Base-by-base conservation (phyloP, 495 filamentous ascomycete species). In the Letharia lupina region DNA sequence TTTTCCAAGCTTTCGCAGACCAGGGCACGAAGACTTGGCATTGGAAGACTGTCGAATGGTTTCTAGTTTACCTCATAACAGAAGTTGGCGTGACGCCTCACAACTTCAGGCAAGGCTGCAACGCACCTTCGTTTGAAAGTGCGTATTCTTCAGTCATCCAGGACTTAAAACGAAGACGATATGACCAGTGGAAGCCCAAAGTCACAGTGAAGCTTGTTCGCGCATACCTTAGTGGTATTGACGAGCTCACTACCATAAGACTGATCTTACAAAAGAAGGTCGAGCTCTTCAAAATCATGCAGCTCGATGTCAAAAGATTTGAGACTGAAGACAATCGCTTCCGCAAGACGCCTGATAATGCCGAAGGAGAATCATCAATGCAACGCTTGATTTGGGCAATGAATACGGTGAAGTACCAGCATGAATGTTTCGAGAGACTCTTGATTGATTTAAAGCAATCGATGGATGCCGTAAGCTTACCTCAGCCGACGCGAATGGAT, bases 21-120 rank as follows among this genome's bases (percentile, higher is more conserved):
- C 67, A 70, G 57, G 73, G 73, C 20, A 75, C 72, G 9, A 70
- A 58, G 28, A 70, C 63, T 33, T 75, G 73, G 73, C 72, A 74
- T 47, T 56, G 70, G 33, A 68, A 66, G 60, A 74, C 63, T 40
- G 68, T 74, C 4, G 73, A 75, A 61, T 75, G 72, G 72, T 71
- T 75, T 37, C 50, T 72, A 18, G 65, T 73, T 23, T 74, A 75
- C 44, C 45, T 75, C 8, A 63, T 75, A 33, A 68, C 73, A 4
- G 73, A 75, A 65, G 60, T 74, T 16, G 72, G 65, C 8, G 64
- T 65, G 4, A 72, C 73, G 15, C 73, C 73, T 3, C 73, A 75
- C 52, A 58, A 60, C 12, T 40, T 67, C 15, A 69, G 73, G 13
- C 70, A 74, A 66, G 73, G 73, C 4, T 69, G 61, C 50, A 75